Base-by-base conservation (phyloP, 2,329 filamentous ascomycete genomes). In the Diaporthe aspalathi region DNA sequence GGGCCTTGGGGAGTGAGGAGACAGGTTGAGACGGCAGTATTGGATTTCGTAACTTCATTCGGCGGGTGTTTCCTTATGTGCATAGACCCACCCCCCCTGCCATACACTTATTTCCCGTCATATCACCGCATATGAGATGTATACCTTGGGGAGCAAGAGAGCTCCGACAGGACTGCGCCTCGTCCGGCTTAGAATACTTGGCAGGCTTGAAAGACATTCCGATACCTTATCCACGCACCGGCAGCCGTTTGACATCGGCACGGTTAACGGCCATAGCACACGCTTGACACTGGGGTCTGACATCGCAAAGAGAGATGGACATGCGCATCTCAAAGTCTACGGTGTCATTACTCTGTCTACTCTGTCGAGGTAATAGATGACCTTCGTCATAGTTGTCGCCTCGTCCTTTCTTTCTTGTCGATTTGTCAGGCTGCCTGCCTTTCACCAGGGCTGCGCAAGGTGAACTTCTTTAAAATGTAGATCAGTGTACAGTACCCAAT, bases 401-500 rank as follows among this genome's bases (percentile, higher is more conserved):
- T 50, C 56, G 27, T 27, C n/a, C 24, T 20, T 45, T 29, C n/a
- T 24, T 20, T 38, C 43, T 7, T 9, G 16, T 38, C 60, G 38
- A 65, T 14, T 16, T 63, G 27, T 47, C n/a, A 49, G 38, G 27
- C 60, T 24, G 9, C 45, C 60, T 24, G 9, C 45, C 45, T 12
- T 22, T 65, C 43, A 65, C n/a, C 45, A 27, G 20, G 16, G 29
- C 27, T 50, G 60, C 60, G 14, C 22, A 35, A 20, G 45, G 24
- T 17, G 20, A 20, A 50, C 20, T 65, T 57, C 54, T n/a, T n/a
- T n/a, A n/a, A 11, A 35, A 12, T n/a, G 45, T 50, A 50, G 60
- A 50, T 50, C 60, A 65, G 43, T 65, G 45, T 50, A 35, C 60
- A 65, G 14, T 20, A 50, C 29, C 45, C 45, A 65, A 65, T 65